Base-by-base conservation (phyloP, 148 eudicot genomes). In the Rhododendron simsii region DNA sequence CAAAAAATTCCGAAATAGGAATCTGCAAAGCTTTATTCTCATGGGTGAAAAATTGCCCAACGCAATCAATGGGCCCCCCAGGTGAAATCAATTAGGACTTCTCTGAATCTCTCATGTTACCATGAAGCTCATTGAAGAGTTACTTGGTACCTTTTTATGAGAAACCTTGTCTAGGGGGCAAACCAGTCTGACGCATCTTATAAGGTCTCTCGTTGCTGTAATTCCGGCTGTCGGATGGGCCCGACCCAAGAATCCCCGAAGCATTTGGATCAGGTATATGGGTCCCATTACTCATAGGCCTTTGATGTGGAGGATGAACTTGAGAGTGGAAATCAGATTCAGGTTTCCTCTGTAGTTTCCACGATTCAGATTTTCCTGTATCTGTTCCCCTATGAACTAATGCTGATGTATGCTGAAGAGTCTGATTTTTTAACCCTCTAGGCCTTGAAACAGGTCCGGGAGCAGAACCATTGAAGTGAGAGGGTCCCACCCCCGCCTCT, bases 171-270 rank as follows among this genome's bases (percentile, higher is more conserved):
- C 88, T 92, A 12, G 90, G 91, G 48, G 89, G 92, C 76, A 87
- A 85, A 67, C 92, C 93, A 81, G 93, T 88, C 85, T 91, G 98
- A 35, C 93, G 96, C 83, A 82, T 87, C 81, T 90, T 93, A 74
- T 73, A 89, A 86, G 92, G 90, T 89, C 92, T 95, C 78, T 90
- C 95, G 81, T 91, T 91, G 85, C 81, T 73, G 26, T 84, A 87
- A 8, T 90, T 91, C 89, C 93, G 90, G 85, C 80, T 90, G 85
- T 95, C 95, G 73, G 94, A 81, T 41, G 99, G 99, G 48, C 94
- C 96, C 63, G 99, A 90, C 48, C 99, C 98, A 82, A 95, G 93
- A 86, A 97, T 95, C 41, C 99, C 99, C 37, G 86, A 87, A 30
- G 93, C 87, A 83, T 90, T 91, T 35, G 95, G 89, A 37, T 93